Conservation (phyloP, 2,329 filamentous ascomycete genomes). For the Colletotrichum chrysophilum region DNA sequence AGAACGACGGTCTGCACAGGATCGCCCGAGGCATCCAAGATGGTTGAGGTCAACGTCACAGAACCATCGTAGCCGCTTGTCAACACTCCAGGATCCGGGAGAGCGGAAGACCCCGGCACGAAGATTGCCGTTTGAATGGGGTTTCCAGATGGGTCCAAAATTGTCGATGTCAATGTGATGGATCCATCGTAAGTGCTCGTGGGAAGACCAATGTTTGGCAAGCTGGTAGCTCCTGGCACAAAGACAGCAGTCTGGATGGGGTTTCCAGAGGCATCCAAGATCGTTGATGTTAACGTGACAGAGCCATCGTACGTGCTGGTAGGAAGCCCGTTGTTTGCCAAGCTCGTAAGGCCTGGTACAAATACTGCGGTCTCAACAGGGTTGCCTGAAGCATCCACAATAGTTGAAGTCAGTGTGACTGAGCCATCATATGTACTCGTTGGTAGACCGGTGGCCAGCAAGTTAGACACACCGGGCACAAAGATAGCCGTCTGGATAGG, state of each 20-base stretch:
- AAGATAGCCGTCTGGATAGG: not conserved
- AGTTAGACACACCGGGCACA: not conserved
- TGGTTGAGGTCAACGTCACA: not conserved
- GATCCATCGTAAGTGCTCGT: conserved; percentile 5
- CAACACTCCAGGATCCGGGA: not conserved
- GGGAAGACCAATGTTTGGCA: not conserved
- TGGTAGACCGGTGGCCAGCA: not conserved
- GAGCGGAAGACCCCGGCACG: not conserved
- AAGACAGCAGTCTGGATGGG: not conserved
- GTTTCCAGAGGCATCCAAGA: not conserved
- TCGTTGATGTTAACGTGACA: not conserved
- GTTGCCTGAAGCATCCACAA: not conserved
- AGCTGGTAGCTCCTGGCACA: not conserved
- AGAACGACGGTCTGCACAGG: not conserved
- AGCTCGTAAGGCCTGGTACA: not conserved
- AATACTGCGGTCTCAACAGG: not conserved
- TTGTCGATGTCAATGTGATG: not conserved
- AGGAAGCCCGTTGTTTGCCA: not conserved
- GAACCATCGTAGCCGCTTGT: not conserved
- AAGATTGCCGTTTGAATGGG: not conserved
- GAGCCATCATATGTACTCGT: not conserved
- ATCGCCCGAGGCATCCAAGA: not conserved
- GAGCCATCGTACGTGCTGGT: not conserved
- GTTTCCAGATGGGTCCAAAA: not conserved
- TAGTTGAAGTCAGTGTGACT: not conserved